Base-by-base conservation (phyloP, 2,329 filamentous ascomycete genomes). In the Ophiostoma fasciatum region DNA sequence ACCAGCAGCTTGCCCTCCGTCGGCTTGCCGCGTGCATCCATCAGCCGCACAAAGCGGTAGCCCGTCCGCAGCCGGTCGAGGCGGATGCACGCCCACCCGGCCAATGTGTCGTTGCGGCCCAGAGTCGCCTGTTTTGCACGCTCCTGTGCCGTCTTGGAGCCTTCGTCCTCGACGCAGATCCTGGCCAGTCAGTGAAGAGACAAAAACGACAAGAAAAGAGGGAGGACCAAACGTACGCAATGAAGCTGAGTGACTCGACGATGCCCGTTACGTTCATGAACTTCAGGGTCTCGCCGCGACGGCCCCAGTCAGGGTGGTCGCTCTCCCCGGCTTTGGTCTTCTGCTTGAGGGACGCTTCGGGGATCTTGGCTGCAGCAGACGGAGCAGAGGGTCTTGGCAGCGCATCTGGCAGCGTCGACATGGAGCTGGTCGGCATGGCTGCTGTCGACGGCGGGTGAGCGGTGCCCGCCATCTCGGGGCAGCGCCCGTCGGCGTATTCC, bases 161-260 rank as follows among this genome's bases (percentile, higher is more conserved):
- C 56, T 31, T 62, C 61, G 46, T 72, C 64, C 42, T 71, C 64
- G 37, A 74, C 54, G 40, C 64, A 69, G 54, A 74, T 63, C 39
- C 69, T 74, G 42, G 23, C 6, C 26, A 31, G 23, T 37, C 29
- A 39, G 19, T 28, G 29, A 35, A 28, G 21, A 23, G 28, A 18
- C n/a, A 15, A 26, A 29, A 33, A 37, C 39, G 30, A 31, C 18
- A 38, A 36, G 37, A 28, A 36, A 30, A 27, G 27, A 33, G 18
- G 41, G 12, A 14, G 13, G 5, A 36, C 35, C 31, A 35, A 39
- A 49, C 77, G 63, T 57, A 84, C 79, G 75, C 70, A 22, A 85
- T 56, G 50, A 85, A 85, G 48, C 74, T 80, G 45, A 85, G 61
- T 46, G 78, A 69, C 49, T 81, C 74, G 12, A 80, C 66, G 10